Evolutionary conservation across 306 rosid genomes (phyloP).

Genomic region (Pueraria montana): DNA sequence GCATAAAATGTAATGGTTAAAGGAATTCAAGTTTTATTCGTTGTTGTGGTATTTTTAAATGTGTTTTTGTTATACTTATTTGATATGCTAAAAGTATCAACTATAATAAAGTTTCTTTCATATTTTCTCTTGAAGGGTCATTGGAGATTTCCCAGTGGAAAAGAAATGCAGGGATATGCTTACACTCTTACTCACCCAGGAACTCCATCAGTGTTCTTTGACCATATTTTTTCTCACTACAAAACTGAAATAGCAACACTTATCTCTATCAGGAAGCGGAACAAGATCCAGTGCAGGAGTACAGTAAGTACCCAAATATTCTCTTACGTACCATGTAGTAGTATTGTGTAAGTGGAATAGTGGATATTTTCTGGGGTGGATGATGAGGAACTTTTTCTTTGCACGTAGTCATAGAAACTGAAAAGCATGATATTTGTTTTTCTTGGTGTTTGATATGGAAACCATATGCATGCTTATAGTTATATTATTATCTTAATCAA

Average conservation of each 20-base stretch:
- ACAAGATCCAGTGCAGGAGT: constrained; percentile 81
- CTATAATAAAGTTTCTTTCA: constrained; percentile 26
- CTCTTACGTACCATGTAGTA: neutral
- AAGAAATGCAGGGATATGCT: constrained; percentile 99
- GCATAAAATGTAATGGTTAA: no score
- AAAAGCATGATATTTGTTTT: neutral
- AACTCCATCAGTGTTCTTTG: constrained; percentile 89
- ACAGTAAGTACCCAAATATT: constrained; percentile 65
- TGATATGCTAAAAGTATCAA: neutral
- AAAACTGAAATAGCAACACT: constrained; percentile 69
- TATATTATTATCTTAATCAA: constrained; percentile 26
- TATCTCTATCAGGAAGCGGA: constrained; percentile 73
- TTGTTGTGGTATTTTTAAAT: no score
- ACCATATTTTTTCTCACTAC: constrained; percentile 84
- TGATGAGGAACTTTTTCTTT: constrained; percentile 13
- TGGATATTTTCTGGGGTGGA: constrained; percentile 17
- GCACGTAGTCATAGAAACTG: neutral
- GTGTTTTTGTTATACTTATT: neutral
- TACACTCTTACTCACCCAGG: constrained; percentile 98
- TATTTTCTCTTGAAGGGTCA: constrained; percentile 78
- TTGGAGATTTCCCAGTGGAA: constrained; percentile 93
- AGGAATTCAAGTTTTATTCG: no score
- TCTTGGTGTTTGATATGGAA: constrained; percentile 9
- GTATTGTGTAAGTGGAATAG: neutral
- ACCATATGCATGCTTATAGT: neutral